Base-by-base conservation (phyloP, 768 basidiomycete genomes). In the Lentinula guzmanii region DNA sequence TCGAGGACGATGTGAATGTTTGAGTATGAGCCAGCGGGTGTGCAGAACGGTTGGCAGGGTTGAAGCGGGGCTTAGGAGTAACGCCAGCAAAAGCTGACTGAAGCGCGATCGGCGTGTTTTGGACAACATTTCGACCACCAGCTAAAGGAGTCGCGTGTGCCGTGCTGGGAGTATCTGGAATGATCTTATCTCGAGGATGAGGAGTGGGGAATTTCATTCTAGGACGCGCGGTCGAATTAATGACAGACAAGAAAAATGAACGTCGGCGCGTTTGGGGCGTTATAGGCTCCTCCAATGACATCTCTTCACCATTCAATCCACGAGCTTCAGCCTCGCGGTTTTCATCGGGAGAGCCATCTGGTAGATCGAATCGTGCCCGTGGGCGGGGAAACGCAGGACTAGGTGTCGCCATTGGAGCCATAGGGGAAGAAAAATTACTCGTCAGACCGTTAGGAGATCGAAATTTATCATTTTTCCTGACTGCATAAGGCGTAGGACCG, bases 201-300 rank as follows among this genome's bases (percentile, higher is more conserved):
- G 90, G 85, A 13, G 91, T 85, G 21, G 84, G 79, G 66, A 82
- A 71, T 68, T 82, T 80, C 68, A 93, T 77, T 8, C 87, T 82
- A 0, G 91, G 90, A 35, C 91, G 86, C 4, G 89, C 77, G 1
- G 87, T 91, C 5, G 91, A 91, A 68, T 92, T 89, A 69, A 95
- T 89, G 7, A 94, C 88, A 8, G 86, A 86, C 42, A 95, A 81
- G 11, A 95, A 81, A 75, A 95, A 93, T 1, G 90, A 92, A 15
- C 86, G 84, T 43, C 90, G 85, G 62, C 89, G 86, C 11, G 86
- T 83, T 64, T 82, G 78, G 2, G 90, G 91, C 1, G 91, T 93
- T 46, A 86, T 71, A 3, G 80, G 80, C 43, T 84, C 80, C 4
- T 79, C 74, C 42, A 77, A 72, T 11, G 63, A 58, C 18, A 68